Percentiles rank a stretch among this genome's conserved stretches.
Conservation (phyloP, 257 asterid genomes). For the Ophiorrhiza pumila region DNA sequence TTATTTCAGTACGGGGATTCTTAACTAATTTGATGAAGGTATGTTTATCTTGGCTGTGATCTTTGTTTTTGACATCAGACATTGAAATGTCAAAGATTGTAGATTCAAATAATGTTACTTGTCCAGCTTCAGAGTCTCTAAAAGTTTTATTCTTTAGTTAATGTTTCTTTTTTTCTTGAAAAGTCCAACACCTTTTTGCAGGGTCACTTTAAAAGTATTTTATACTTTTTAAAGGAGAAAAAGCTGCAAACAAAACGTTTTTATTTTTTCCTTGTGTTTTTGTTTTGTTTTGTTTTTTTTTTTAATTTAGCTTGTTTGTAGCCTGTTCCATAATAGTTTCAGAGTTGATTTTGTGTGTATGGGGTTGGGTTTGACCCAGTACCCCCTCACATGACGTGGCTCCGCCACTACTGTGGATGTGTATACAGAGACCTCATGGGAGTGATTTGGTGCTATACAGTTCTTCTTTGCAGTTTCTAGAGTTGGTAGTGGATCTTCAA, state of each 20-base stretch:
- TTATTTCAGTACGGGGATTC: conserved; percentile 90
- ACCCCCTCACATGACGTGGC: neutral
- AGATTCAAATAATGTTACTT: neutral
- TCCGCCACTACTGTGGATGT: neutral
- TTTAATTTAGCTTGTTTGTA: no score
- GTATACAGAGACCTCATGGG: conserved; percentile 1
- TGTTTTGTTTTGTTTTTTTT: no score
- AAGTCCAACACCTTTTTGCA: neutral
- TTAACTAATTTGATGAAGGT: conserved; percentile 89
- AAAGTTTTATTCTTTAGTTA: neutral
- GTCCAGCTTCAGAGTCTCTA: neutral
- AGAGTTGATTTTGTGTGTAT: no score
- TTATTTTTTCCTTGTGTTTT: no score
- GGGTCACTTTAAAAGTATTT: neutral
- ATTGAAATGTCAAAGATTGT: neutral
- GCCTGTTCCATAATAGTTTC: neutral
- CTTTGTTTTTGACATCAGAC: neutral
- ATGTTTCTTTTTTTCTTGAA: neutral
- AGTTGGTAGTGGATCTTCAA: conserved; percentile 99
- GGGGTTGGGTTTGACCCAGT: no score
- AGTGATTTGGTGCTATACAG: conserved; percentile 44
- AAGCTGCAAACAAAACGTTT: no score
- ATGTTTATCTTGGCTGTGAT: conserved; percentile 14
- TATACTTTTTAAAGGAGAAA: neutral
- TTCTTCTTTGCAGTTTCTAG: conserved; percentile 97